phyloP scores from a whole-genome alignment of 148 eudicot genomes.

The Simmondsia chinensis region DNA sequence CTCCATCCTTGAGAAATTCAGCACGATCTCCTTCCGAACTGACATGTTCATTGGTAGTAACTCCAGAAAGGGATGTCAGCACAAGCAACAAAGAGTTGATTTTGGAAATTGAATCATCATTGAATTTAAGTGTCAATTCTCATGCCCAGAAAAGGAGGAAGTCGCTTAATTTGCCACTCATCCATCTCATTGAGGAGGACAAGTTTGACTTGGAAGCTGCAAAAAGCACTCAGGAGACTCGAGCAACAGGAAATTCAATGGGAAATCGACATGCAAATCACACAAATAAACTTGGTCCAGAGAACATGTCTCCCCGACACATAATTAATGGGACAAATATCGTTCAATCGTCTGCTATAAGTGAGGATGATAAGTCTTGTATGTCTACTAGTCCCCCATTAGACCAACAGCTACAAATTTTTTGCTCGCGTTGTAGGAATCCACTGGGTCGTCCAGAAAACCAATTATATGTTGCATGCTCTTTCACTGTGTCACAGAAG shows the following conservation, averaged over 20 bases:
- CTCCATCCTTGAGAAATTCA: conserved; percentile 17
- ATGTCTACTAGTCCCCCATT: conserved; percentile 12
- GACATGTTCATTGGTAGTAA: conserved; percentile 22
- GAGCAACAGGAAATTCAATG: conserved; percentile 15
- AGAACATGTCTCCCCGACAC: conserved; percentile 13
- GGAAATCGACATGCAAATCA: conserved; percentile 12
- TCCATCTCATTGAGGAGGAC: conserved; percentile 20
- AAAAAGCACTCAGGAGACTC: conserved; percentile 11
- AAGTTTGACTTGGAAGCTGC: conserved; percentile 19
- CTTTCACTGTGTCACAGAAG: conserved; percentile 39
- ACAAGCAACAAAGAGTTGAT: conserved; percentile 11
- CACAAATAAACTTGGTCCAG: conserved; percentile 10
- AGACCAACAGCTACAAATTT: conserved; percentile 35
- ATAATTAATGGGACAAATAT: conserved; percentile 8
- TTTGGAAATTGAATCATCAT: conserved; percentile 33
- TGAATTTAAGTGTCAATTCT: conserved; percentile 61
- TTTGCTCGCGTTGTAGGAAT: conserved; percentile 55
- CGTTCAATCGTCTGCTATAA: conserved; percentile 11
- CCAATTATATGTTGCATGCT: conserved; percentile 30
- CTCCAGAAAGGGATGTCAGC: conserved; percentile 40
- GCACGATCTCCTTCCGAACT: conserved; percentile 16
- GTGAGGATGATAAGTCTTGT: conserved; percentile 11
- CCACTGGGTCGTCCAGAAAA: conserved; percentile 63
- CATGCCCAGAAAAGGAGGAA: conserved; percentile 59
- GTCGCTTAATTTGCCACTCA: conserved; percentile 20